Conservation (phyloP, 345 rosid genomes). For the Combretum micranthum region DNA sequence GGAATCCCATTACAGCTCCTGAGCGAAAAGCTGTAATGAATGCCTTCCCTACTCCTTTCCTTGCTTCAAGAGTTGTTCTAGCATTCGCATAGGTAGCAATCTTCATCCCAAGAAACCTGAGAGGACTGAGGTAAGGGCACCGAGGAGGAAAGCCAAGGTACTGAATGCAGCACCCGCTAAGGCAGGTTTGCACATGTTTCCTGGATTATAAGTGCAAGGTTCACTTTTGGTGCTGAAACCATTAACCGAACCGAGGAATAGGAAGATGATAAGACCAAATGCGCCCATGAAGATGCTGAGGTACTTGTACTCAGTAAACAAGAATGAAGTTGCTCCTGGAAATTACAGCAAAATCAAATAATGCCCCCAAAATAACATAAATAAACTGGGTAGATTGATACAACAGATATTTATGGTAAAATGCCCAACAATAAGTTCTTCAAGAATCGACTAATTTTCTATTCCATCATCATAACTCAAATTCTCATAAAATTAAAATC, state of each 20-base stretch:
- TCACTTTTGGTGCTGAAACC: constrained; percentile 60
- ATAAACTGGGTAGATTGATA: not conserved
- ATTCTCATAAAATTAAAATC: no score
- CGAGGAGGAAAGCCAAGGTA: constrained; percentile 69
- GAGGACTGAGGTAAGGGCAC: constrained; percentile 54
- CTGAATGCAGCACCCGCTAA: constrained; percentile 52
- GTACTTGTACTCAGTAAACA: constrained; percentile 55
- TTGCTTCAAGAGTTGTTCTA: constrained; percentile 61
- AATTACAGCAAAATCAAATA: not conserved
- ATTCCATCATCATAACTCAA: no score
- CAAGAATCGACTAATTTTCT: no score
- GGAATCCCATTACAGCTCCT: constrained; percentile 72
- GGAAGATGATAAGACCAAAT: constrained; percentile 40
- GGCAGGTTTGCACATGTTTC: constrained; percentile 54
- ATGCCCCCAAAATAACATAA: not conserved
- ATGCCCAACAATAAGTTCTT: no score
- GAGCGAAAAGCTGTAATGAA: constrained; percentile 55
- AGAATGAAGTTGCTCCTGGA: constrained; percentile 61
- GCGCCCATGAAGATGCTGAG: constrained; percentile 41
- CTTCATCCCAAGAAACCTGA: constrained; percentile 76
- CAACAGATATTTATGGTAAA: no score
- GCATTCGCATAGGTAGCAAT: constrained; percentile 69
- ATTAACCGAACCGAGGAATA: constrained; percentile 64
- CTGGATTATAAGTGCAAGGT: constrained; percentile 50
- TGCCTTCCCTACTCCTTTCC: constrained; percentile 59